These are phyloP conservation scores for Arabidopsis suecica DNA, from an alignment of 345 rosid species.

Conservation along the genomic window DNA sequence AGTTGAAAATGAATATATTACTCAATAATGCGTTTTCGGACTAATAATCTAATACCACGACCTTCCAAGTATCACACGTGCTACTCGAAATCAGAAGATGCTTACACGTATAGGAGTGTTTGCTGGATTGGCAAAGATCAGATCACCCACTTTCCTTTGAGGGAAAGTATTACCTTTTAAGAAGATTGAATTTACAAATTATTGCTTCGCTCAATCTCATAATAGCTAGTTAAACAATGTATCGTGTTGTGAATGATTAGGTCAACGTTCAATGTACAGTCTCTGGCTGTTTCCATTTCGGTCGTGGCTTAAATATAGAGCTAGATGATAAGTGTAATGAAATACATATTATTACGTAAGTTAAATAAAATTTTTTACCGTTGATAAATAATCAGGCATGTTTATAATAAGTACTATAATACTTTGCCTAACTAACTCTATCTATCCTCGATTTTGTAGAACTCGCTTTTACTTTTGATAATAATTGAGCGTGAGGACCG, in stretches of 20 bases:
- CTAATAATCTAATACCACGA: slow-evolving; percentile 18
- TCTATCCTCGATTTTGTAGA: background rate
- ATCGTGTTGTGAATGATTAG: slow-evolving; percentile 14
- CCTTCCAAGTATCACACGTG: slow-evolving; percentile 28
- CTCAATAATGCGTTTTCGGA: background rate
- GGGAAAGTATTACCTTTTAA: slow-evolving; percentile 11
- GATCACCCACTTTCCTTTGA: slow-evolving; percentile 31
- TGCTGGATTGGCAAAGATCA: slow-evolving; percentile 35
- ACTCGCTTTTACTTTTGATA: slow-evolving; percentile 1
- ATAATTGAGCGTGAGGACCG: slow-evolving; percentile 26
- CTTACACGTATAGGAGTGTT: slow-evolving; percentile 30
- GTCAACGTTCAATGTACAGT: slow-evolving; percentile 16
- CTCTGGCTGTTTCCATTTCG: background rate
- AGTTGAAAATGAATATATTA: slow-evolving; percentile 10
- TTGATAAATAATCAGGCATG: too few relatives aligned
- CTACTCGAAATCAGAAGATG: slow-evolving; percentile 7
- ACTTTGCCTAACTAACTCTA: too few relatives aligned
- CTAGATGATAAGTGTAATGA: background rate
- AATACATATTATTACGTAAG: too few relatives aligned
- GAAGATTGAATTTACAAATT: slow-evolving; percentile 6
- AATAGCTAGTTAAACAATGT: slow-evolving; percentile 23
- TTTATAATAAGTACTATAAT: too few relatives aligned
- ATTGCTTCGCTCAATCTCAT: slow-evolving; percentile 20
- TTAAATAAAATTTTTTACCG: too few relatives aligned
- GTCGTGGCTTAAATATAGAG: background rate